Evolutionary conservation across 2,329 filamentous ascomycete genomes (phyloP), one percentile per base, ranked within the genome.

Genomic region (Pleoardoris graminearum): DNA sequence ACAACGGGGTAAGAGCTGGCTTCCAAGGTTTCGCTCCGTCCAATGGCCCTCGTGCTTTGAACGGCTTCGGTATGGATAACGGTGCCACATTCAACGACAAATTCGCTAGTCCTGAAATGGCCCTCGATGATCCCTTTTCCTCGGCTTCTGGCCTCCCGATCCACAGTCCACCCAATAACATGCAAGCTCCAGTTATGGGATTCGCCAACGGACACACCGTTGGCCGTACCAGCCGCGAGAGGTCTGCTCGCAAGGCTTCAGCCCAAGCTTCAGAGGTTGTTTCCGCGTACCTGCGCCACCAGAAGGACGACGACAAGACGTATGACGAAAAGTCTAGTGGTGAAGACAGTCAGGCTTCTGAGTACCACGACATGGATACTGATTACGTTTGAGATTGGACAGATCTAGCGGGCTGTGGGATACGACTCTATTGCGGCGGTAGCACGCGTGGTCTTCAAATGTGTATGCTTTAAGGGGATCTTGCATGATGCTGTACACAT

Each of bases 301-400:
- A 52, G 42, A 50, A 54, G 47, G 23, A 36, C 4, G 36, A 33
- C 11, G 39, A 50, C 22, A 21, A 45, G n/a, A 27, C n/a, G 3
- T 14, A 36, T 37, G 53, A 32, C 7, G 44, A 29, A 21, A 41
- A 27, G 27, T 32, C 43, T 3, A 41, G 38, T 16, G 48, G 32
- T 2, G 53, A 55, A 29, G 51, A 54, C n/a, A 54, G 46, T 11
- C 39, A 45, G 11, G 48, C 21, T 14, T 55, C 53, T 5, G 44
- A 48, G 37, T 55, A 33, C 35, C 38, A 51, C 14, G 37, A 43
- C 4, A 14, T 30, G 2, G 48, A 39, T 3, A 21, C 16, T 6
- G 53, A 49, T 4, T 45, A 46, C 27, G 17, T 52, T 29, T 52
- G 10, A 43, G 44, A 4, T 4, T 19, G 39, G 12, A 3, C 30